Base-by-base conservation (phyloP, 495 filamentous ascomycete species). In the Neurospora tetraspora region DNA sequence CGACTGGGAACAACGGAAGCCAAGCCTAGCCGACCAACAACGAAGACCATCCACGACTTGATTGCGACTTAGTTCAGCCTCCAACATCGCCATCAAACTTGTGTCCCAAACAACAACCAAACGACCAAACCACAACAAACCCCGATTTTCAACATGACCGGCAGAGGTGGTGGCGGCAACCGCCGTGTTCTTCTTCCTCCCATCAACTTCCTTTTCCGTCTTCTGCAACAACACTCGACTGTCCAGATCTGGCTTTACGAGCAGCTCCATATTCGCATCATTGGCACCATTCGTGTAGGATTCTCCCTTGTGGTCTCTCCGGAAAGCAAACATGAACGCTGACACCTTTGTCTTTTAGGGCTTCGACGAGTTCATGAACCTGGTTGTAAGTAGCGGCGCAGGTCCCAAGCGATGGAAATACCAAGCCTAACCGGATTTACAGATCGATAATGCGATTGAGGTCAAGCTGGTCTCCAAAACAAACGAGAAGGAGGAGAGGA, bases 291-390 rank as follows among this genome's bases (percentile, higher is more conserved):
- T 76, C 88, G 94, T 78, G 95, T 97, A 80, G 31, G 89, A 79
- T 45, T n/a, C 27, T 7, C 40, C 34, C 34, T 14, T 14, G 7
- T 76, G 39, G 85, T 79, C 34, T 10, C 23, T 18, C 38, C 5
- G n/a, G 68, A 73, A 40, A 73, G 53, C 27, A 34, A 65, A 36
- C 53, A 65, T 65, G 12, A 14, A 31, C 18, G 34, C 74, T 74
- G 23, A 71, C 39, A 38, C 39, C n/a, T 5, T 9, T 38, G 16
- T 20, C 36, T 10, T 69, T 8, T 47, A 81, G 79, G 79, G 79
- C 6, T 80, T 99, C 75, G 96, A 99, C 81, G 96, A 99, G 81
- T 99, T 98, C 83, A 98, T 99, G 96, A 99, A 99, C 82, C 86
- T 99, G 53, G 96, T 98, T 39, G 88, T 98, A 70, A 93, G 97